A percentile compares a stretch with the other conserved stretches of the same genome.
phyloP scores from a whole-genome alignment of 2,329 filamentous ascomycete species.

The Alternaria burnsii region DNA sequence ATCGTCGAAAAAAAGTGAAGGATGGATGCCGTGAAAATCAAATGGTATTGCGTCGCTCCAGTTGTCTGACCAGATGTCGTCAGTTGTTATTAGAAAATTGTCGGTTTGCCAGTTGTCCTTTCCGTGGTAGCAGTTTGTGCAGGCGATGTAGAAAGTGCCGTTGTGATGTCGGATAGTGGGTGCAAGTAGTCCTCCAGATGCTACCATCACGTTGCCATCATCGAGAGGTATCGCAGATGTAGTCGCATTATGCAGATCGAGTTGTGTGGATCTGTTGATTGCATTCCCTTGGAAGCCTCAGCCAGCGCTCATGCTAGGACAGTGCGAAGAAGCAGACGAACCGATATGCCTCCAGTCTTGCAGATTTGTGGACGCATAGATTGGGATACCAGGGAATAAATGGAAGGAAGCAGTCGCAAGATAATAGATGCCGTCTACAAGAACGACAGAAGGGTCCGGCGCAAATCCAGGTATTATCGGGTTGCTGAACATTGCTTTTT shows the following conservation, averaged over 20 bases:
- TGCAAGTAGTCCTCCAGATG: background rate
- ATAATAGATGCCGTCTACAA: slow-evolving; percentile 57
- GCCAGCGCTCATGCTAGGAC: background rate
- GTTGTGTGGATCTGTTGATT: background rate
- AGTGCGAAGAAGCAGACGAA: background rate
- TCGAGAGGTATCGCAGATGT: background rate
- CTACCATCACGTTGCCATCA: background rate
- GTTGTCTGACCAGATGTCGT: slow-evolving; percentile 3
- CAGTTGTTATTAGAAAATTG: slow-evolving; percentile 1
- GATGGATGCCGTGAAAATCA: background rate
- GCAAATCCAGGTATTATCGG: slow-evolving; percentile 58
- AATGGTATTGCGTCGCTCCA: slow-evolving; percentile 12
- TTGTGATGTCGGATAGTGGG: slow-evolving; percentile 16
- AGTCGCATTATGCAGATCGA: background rate
- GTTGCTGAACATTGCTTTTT: background rate
- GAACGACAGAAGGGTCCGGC: slow-evolving; percentile 55
- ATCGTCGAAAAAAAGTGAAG: slow-evolving; percentile 14
- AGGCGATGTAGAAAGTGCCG: slow-evolving; percentile 16
- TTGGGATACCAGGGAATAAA: slow-evolving; percentile 59
- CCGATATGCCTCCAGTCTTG: slow-evolving; percentile 57
- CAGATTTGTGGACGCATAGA: slow-evolving; percentile 60
- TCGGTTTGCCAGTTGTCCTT: slow-evolving; percentile 12
- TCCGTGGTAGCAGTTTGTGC: slow-evolving; percentile 3
- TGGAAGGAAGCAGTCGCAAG: slow-evolving; percentile 61
- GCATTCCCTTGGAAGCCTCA: background rate